Percentiles rank a stretch among this genome's conserved stretches.
These are phyloP conservation scores for Caloboletus firmus DNA, from an alignment of 1,284 basidiomycete species.

Conservation along the genomic window DNA sequence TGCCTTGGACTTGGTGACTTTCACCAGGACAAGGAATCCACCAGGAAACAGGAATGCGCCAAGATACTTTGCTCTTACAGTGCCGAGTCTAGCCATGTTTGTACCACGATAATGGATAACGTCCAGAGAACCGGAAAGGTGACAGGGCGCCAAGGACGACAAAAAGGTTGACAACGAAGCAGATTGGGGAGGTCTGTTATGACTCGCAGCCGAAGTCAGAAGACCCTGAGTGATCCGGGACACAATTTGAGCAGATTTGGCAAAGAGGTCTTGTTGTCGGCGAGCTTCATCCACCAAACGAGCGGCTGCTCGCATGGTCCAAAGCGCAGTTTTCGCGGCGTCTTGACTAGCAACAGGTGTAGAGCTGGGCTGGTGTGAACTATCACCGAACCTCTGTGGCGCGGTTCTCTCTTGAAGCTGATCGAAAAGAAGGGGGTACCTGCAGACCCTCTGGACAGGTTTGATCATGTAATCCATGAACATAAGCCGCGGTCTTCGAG, in stretches of 20 bases:
- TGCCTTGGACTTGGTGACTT: slow-evolving; percentile 74
- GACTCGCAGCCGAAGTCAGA: slow-evolving; percentile 34
- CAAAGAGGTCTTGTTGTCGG: slow-evolving; percentile 62
- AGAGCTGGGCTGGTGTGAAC: not conserved
- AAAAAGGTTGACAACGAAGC: slow-evolving; percentile 56
- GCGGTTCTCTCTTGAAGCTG: slow-evolving; percentile 55
- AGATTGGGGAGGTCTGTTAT: slow-evolving; percentile 32
- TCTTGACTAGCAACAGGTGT: slow-evolving; percentile 22
- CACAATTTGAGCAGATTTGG: slow-evolving; percentile 67
- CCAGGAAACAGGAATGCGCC: slow-evolving; percentile 87
- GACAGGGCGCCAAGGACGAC: slow-evolving; percentile 67
- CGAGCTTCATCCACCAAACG: slow-evolving; percentile 63
- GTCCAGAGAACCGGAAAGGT: slow-evolving; percentile 80
- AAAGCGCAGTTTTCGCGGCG: slow-evolving; percentile 51
- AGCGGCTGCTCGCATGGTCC: slow-evolving; percentile 62
- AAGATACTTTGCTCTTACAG: slow-evolving; percentile 79
- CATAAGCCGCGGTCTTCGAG: slow-evolving; percentile 46
- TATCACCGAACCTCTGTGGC: slow-evolving; percentile 33
- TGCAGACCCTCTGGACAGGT: slow-evolving; percentile 87
- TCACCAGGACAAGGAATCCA: slow-evolving; percentile 82
- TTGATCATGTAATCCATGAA: slow-evolving; percentile 87
- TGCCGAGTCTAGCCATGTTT: slow-evolving; percentile 40
- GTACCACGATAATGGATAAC: slow-evolving; percentile 67
- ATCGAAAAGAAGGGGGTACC: slow-evolving; percentile 85
- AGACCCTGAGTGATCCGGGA: slow-evolving; percentile 56